Conservation (phyloP, 192 early-diverging fungal species). For the Linnemannia hyalina region DNA sequence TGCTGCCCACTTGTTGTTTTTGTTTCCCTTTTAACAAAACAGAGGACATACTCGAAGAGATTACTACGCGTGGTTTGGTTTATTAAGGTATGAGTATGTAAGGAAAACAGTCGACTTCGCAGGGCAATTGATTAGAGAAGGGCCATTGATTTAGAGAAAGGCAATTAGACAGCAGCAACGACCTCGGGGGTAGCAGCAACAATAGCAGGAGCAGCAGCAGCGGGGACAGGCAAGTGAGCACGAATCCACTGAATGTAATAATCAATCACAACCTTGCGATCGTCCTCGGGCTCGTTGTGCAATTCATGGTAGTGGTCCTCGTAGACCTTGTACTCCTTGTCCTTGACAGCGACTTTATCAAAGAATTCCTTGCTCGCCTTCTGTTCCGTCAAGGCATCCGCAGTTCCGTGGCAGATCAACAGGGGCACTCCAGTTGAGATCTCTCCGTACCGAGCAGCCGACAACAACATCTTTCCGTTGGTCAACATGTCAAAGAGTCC, state of each 20-base stretch:
- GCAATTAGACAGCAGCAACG: background rate
- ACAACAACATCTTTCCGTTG: constrained; percentile 59
- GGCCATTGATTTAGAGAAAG: background rate
- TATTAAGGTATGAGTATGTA: background rate
- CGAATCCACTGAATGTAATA: constrained; percentile 62
- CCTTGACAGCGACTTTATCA: constrained; percentile 53
- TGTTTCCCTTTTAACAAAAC: background rate
- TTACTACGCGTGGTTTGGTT: background rate
- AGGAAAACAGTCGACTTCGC: background rate
- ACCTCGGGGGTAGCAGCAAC: background rate
- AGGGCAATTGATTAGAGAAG: background rate
- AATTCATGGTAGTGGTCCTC: constrained; percentile 39
- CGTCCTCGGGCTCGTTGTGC: constrained; percentile 55
- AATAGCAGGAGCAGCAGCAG: background rate
- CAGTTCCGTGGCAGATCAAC: constrained; percentile 66
- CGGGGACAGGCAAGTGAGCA: constrained; percentile 19
- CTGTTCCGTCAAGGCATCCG: constrained; percentile 62
- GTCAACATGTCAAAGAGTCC: constrained; percentile 64
- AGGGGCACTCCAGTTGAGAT: constrained; percentile 62
- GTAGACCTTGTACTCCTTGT: constrained; percentile 60
- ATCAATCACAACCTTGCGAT: constrained; percentile 57
- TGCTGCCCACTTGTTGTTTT: no score
- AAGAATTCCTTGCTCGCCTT: constrained; percentile 54
- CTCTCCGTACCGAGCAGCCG: constrained; percentile 38
- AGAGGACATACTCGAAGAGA: background rate